Evolutionary conservation across 2,329 filamentous ascomycete species (phyloP).

Genomic region (Scedosporium apiospermum): DNA sequence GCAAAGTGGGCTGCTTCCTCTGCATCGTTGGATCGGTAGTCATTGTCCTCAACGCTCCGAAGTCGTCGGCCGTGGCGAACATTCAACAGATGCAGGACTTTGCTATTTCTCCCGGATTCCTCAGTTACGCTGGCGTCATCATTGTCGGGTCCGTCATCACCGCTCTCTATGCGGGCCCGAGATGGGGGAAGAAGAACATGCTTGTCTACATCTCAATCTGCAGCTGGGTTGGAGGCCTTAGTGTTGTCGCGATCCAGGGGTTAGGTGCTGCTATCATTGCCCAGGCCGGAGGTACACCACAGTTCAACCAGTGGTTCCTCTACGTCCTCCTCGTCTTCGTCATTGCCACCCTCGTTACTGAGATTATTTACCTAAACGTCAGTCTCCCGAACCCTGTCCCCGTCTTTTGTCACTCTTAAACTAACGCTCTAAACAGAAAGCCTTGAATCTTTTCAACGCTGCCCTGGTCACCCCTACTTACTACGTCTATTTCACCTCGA

Average conservation of each 20-base stretch:
- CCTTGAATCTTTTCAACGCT: constrained; percentile 91
- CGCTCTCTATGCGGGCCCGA: constrained; percentile 72
- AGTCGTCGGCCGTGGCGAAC: constrained; percentile 71
- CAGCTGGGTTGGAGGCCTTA: constrained; percentile 86
- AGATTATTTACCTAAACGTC: constrained; percentile 94
- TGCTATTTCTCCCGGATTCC: constrained; percentile 77
- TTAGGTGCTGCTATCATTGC: constrained; percentile 85
- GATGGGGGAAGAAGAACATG: constrained; percentile 95
- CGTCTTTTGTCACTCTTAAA: not conserved
- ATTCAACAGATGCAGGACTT: constrained; percentile 91
- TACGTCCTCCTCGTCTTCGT: constrained; percentile 91
- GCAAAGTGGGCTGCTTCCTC: constrained; percentile 90
- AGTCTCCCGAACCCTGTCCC: constrained; percentile 28
- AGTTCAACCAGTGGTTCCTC: constrained; percentile 97
- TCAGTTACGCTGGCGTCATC: constrained; percentile 75
- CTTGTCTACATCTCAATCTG: constrained; percentile 95
- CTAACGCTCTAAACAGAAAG: constrained; percentile 63
- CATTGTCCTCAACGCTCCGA: constrained; percentile 88
- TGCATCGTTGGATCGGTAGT: constrained; percentile 90
- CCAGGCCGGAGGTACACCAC: constrained; percentile 67
- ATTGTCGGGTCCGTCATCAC: constrained; percentile 63
- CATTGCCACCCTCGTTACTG: constrained; percentile 75
- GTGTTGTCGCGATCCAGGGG: constrained; percentile 90
- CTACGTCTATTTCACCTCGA: constrained; percentile 96
- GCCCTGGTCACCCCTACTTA: constrained; percentile 96